phyloP scores from a whole-genome alignment of 495 filamentous ascomycete genomes.

The Apiosordaria backusii region DNA sequence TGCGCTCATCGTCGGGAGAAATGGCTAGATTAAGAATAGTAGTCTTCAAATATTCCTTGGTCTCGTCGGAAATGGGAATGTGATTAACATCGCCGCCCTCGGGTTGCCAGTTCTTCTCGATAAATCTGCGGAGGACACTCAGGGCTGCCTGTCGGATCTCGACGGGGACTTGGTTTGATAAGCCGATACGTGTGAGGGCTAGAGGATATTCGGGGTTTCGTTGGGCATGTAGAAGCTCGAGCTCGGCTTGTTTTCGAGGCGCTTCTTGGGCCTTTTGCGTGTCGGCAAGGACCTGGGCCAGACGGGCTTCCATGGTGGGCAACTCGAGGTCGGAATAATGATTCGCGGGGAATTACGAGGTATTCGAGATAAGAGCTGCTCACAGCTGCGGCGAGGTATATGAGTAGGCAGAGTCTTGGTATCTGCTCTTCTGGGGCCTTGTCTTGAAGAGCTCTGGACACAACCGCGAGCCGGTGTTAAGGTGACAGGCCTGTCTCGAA shows the following conservation, averaged over 20 bases:
- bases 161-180: conserved; percentile 62
- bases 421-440: neutral
- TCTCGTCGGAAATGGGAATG: conserved; percentile 60
- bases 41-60: conserved; percentile 68
- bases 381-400: neutral
- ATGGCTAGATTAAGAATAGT: conserved; percentile 72
- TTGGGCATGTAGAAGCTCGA: conserved; percentile 64
- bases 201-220: conserved; percentile 66
- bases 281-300: conserved; percentile 73
- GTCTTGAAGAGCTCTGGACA: neutral
- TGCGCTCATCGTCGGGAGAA: conserved; percentile 70
- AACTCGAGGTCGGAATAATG: neutral
- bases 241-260: conserved; percentile 74
- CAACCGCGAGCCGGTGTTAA: neutral
- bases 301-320: conserved; percentile 71
- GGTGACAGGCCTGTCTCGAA: neutral
- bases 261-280: conserved; percentile 68
- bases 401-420: neutral
- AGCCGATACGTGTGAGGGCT: conserved; percentile 71
- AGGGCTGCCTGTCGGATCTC: conserved; percentile 80
- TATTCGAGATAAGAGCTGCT: neutral
- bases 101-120: conserved; percentile 70
- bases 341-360: neutral
- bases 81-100: conserved; percentile 60
- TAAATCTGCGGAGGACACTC: conserved; percentile 73